Evolutionary conservation across 2,329 filamentous ascomycete genomes (phyloP), one percentile per base, ranked within the genome.

Genomic region (Cryphonectria carpinicola): DNA sequence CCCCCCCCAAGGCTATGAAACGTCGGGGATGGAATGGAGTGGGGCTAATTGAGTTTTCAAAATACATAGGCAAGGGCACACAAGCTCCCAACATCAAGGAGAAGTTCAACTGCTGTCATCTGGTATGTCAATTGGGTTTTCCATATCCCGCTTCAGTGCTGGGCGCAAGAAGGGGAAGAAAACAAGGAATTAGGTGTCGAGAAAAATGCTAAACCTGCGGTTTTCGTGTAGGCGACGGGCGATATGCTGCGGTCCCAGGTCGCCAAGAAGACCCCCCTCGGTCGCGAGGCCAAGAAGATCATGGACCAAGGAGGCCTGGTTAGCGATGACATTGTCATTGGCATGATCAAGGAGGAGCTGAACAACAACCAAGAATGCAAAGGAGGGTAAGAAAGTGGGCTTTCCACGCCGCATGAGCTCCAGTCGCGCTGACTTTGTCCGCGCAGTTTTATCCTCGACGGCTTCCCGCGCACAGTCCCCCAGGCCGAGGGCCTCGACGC

Each of bases 231-330:
- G 95, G 96, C 96, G 74, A 99, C 96, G 72, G 96, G 96, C 82
- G 96, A 99, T 84, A 99, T 99, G 96, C 89, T 99, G 79, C 94
- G 96, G 79, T 97, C 95, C 76, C 96, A 99, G 84, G 96, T 99
- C 80, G 93, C 95, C 75, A 97, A 97, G 86, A 98, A 98, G 90
- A 99, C 96, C 70, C 84, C 93, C 72, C 90, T 99, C 75, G 96
- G 96, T 77, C 90, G 93, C 80, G 94, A 98, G 86, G 96, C 96
- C 76, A 99, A 99, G 91, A 98, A 98, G 90, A 99, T 99, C 83
- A 99, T 99, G 96, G 96, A 99, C 81, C 92, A 95, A 81, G 96
- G 96, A 78, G 95, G 95, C 76, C 90, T 99, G 71, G 96, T 99
- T 81, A 97, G 94, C 82, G 96, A 99, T 83, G 95, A 98, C 81